Evolutionary conservation across 495 filamentous ascomycete genomes (phyloP).

Genomic region (Penicillium antarcticum): DNA sequence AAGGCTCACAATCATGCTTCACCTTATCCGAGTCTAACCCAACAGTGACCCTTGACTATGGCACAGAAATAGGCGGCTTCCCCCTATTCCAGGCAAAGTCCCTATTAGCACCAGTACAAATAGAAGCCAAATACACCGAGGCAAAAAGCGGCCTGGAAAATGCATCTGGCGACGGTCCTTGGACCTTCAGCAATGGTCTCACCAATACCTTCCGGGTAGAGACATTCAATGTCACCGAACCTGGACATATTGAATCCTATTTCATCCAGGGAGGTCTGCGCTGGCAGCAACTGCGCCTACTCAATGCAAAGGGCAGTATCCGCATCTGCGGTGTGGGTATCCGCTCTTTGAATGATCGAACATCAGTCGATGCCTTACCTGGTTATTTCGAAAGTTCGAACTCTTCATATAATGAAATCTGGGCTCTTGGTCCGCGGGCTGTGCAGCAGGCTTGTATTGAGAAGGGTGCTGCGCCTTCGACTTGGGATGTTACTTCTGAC

Average conservation of each 20-base stretch:
- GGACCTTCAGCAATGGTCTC: constrained; percentile 16
- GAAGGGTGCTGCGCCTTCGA: constrained; percentile 10
- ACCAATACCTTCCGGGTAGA: constrained; percentile 22
- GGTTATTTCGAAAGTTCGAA: constrained; percentile 18
- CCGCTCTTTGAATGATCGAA: constrained; percentile 9
- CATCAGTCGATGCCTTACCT: constrained; percentile 5
- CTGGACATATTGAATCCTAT: constrained; percentile 13
- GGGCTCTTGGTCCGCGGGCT: constrained; percentile 16
- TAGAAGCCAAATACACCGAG: constrained; percentile 19
- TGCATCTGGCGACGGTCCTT: constrained; percentile 17
- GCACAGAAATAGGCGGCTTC: constrained; percentile 10
- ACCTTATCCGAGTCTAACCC: neutral
- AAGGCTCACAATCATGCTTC: constrained; percentile 4
- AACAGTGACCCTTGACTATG: constrained; percentile 9
- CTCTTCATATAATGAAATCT: constrained; percentile 19
- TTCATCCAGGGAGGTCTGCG: constrained; percentile 23
- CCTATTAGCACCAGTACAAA: constrained; percentile 5
- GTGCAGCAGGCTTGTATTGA: constrained; percentile 19
- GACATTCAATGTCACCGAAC: constrained; percentile 20
- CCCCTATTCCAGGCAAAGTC: neutral
- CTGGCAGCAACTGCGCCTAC: constrained; percentile 15
- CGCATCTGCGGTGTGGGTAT: constrained; percentile 10
- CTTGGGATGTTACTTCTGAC: constrained; percentile 15
- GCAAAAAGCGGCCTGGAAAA: constrained; percentile 8
- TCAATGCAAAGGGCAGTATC: neutral